A percentile compares a stretch with the other conserved stretches of the same genome.
phyloP scores from a whole-genome alignment of 306 rosid genomes.

The Cyclanthera cordifolia region DNA sequence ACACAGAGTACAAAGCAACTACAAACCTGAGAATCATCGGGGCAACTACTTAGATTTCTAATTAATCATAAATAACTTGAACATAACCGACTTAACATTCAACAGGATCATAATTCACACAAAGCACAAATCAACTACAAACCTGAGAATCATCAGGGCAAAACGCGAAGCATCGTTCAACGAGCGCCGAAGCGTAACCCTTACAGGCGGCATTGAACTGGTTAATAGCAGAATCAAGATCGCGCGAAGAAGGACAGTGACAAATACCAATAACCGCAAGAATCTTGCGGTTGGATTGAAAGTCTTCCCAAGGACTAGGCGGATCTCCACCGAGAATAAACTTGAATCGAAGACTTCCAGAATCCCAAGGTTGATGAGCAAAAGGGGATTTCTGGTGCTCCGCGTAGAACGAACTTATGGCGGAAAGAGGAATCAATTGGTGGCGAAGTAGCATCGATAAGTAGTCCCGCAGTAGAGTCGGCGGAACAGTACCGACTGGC shows the following conservation, averaged over 20 bases:
- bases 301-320: constrained; percentile 92
- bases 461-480: constrained; percentile 55
- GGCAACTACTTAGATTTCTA: too few species aligned
- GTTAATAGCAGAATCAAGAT: constrained; percentile 48
- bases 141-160: constrained; percentile 85
- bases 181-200: constrained; percentile 58
- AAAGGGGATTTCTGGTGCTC: constrained; percentile 94
- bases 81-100: too few species aligned
- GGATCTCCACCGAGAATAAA: constrained; percentile 75
- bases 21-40: too few species aligned
- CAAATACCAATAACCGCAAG: constrained; percentile 72
- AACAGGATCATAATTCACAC: too few species aligned
- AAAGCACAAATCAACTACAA: background rate
- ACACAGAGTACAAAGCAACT: background rate
- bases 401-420: constrained; percentile 76
- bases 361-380: constrained; percentile 81
- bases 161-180: constrained; percentile 79
- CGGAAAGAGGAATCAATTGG: constrained; percentile 72
- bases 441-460: constrained; percentile 67
- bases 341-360: constrained; percentile 72
- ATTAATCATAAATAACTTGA: too few species aligned
- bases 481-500: constrained; percentile 70
- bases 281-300: constrained; percentile 80
- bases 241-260: constrained; percentile 88
- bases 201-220: constrained; percentile 39